Conservation (phyloP, 2,329 filamentous ascomycete genomes). For the Ceratocystis papillata region DNA sequence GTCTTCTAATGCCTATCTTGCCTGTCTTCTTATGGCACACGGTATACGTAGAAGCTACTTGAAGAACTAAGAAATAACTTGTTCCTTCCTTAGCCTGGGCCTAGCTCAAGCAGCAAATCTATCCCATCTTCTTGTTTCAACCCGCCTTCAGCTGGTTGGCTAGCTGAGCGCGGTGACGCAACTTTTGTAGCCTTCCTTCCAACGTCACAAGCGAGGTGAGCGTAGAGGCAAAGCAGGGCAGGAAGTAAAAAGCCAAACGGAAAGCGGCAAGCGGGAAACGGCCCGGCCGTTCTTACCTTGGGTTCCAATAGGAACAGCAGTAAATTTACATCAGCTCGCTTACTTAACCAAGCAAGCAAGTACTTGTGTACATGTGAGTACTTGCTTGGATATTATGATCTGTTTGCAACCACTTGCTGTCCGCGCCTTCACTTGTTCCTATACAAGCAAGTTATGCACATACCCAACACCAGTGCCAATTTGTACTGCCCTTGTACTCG, state of each 20-base stretch:
- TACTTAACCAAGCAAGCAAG: background rate
- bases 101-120: background rate
- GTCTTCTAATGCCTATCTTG: background rate
- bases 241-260: background rate
- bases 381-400: too few relatives aligned
- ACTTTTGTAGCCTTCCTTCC: background rate
- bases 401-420: too few relatives aligned
- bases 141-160: background rate
- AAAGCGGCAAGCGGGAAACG: too few relatives aligned
- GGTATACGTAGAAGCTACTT: background rate
- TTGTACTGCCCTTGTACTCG: too few relatives aligned
- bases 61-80: background rate
- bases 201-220: slow-evolving; percentile 8
- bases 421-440: too few relatives aligned
- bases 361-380: background rate
- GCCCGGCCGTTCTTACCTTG: background rate
- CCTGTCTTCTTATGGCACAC: background rate
- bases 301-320: background rate
- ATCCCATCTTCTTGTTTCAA: background rate
- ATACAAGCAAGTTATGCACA: too few relatives aligned
- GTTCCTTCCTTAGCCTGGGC: background rate
- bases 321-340: slow-evolving; percentile 4
- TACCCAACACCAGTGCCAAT: too few relatives aligned
- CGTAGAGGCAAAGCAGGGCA: background rate
- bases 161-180: slow-evolving; percentile 3